Conservation (phyloP, 176 grass and related monocot genomes). For the Puccinellia tenuiflora region DNA sequence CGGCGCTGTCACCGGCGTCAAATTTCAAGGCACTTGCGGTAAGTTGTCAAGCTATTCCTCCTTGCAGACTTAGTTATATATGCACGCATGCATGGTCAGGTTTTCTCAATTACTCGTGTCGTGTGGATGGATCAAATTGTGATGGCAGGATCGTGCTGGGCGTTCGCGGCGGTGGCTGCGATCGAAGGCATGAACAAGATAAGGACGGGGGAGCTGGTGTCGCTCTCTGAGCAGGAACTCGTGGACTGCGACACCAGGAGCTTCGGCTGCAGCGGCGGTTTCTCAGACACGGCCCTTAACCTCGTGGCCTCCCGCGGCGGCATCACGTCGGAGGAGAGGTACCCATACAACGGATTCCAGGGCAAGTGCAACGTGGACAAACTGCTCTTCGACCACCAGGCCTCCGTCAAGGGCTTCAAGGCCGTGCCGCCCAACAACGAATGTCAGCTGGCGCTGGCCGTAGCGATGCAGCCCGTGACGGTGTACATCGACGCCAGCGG, state of each 20-base stretch:
- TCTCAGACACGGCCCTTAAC: slow-evolving; percentile 9
- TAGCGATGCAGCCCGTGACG: slow-evolving; percentile 36
- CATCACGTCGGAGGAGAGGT: slow-evolving; percentile 23
- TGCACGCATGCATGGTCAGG: neutral
- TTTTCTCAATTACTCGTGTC: neutral
- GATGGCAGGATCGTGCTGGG: slow-evolving; percentile 30
- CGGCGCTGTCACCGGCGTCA: slow-evolving; percentile 25
- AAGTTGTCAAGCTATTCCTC: neutral
- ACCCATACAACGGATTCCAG: neutral
- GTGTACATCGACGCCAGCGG: slow-evolving; percentile 25
- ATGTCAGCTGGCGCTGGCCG: slow-evolving; percentile 17
- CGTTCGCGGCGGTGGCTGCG: slow-evolving; percentile 28
- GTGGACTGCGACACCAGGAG: slow-evolving; percentile 30
- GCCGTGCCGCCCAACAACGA: slow-evolving; percentile 29
- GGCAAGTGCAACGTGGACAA: slow-evolving; percentile 16
- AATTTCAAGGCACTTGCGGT: slow-evolving; percentile 1
- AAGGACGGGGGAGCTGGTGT: slow-evolving; percentile 22
- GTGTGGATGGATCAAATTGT: neutral
- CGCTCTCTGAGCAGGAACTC: slow-evolving; percentile 35
- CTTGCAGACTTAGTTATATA: neutral
- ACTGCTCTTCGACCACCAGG: neutral
- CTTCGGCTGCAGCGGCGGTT: slow-evolving; percentile 15
- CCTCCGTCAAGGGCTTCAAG: neutral
- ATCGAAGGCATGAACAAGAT: slow-evolving; percentile 42
- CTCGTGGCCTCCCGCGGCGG: slow-evolving; percentile 21